Evolutionary conservation across 2,329 filamentous ascomycete species (phyloP), one percentile per base, ranked within the genome.

Genomic region (Curvularia spicifera): DNA sequence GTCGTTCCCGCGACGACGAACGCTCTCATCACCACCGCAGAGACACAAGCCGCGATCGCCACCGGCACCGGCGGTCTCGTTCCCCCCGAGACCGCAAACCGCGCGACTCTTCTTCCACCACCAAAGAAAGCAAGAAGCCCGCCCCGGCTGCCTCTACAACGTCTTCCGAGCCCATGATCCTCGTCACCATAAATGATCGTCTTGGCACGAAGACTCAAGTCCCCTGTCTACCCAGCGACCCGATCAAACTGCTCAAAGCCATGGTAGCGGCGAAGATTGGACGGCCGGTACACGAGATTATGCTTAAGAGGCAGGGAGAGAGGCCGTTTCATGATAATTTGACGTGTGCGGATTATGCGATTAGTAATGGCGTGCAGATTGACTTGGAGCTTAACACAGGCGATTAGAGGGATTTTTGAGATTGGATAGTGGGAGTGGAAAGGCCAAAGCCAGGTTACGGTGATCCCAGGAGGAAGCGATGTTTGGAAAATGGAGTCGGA

Each of bases 141-240:
- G 9, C 61, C 73, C 7, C 48, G 3, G 61, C 75, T 29, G 71
- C 79, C 7, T 37, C 57, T 2, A 49, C 62, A 6, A 33, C 61
- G 3, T 56, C 64, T 2, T 61, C 82, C 5, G 90, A 96, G 72
- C 89, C 92, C 56, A 96, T 97, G 90, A 97, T 98, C 66, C 86
- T 96, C 51, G 93, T 98, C 18, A 87, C 94, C 71, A 88, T 98
- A 72, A 98, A 98, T 76, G 94, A 98, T 78, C 86, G 94, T n/a
- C 81, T 98, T 35, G 94, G 94, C 12, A 97, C 94, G n/a, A 97
- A 97, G 72, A 91, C 93, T 15, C 90, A 91, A 51, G 95, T 98
- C 63, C 94, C 94, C 0, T 97, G 93, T 75, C 82, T 97, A 56
- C 88, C 91, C 0, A 90, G 87, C 3, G 94, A 98, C 78, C 89